Conservation (phyloP, 208 protist species). For the Leishmania tropica region DNA sequence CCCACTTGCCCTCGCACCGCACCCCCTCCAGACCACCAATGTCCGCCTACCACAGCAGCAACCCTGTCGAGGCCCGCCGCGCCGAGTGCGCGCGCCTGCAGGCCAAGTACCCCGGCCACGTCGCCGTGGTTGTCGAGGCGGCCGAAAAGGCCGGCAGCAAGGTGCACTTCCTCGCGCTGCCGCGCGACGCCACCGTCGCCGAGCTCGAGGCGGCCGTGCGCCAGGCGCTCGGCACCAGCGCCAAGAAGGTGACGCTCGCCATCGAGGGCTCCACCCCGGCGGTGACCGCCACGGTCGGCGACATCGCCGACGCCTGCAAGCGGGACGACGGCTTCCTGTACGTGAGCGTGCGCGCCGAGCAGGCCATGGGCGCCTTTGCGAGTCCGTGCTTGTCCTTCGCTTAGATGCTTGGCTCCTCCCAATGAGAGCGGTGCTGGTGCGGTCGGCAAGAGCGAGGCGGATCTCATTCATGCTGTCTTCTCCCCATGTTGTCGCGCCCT, state of each 20-base stretch:
- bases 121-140: neutral
- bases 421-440: neutral
- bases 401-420: too few relatives aligned
- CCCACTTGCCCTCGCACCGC: neutral
- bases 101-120: neutral
- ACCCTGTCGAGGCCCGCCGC: neutral
- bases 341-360: constrained; percentile 16
- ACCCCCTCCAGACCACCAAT: neutral
- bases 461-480: too few relatives aligned
- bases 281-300: constrained; percentile 9
- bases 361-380: neutral
- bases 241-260: constrained; percentile 27
- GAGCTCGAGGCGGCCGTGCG: constrained; percentile 21
- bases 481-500: too few relatives aligned
- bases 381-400: neutral
- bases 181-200: constrained; percentile 21
- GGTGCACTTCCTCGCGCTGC: constrained; percentile 14
- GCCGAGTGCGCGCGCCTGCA: neutral
- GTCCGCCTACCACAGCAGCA: constrained; percentile 2
- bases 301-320: constrained; percentile 17
- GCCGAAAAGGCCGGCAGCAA: constrained; percentile 4
- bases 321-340: constrained; percentile 22
- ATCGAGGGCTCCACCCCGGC: constrained; percentile 29
- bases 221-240: neutral
- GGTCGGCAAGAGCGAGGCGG: too few relatives aligned